A percentile compares a stretch with the other conserved stretches of the same genome.
phyloP scores from a whole-genome alignment of 495 filamentous ascomycete genomes.

The Daldinia bambusicola region DNA sequence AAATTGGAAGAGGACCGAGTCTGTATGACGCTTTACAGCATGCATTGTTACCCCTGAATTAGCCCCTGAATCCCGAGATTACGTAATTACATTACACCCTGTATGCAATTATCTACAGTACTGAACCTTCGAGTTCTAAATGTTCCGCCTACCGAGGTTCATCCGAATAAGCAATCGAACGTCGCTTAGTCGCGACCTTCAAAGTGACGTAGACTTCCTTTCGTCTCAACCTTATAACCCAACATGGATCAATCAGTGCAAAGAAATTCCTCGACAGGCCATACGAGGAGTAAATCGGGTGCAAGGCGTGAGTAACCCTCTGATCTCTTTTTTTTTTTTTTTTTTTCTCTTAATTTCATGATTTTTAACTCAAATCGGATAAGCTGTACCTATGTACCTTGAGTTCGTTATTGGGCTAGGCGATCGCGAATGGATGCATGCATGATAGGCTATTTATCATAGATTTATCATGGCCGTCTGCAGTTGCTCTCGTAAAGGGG shows the following conservation, averaged over 20 bases:
- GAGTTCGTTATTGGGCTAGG: too few relatives aligned
- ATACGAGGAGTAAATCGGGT: conserved; percentile 53
- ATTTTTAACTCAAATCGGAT: background rate
- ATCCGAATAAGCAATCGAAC: background rate
- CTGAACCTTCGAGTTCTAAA: background rate
- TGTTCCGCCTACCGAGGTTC: background rate
- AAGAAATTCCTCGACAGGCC: conserved; percentile 43
- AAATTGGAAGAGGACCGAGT: too few relatives aligned
- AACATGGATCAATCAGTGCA: conserved; percentile 51
- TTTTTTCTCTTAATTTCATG: background rate
- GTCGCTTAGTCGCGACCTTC: conserved; percentile 5
- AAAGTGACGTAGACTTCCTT: conserved; percentile 6
- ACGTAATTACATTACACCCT: background rate
- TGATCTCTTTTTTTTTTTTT: background rate
- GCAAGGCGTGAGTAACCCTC: conserved; percentile 50
- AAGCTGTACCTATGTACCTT: too few relatives aligned
- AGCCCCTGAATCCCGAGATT: background rate
- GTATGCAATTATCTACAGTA: background rate
- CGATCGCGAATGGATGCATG: background rate
- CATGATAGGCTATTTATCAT: background rate
- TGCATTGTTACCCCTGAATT: background rate
- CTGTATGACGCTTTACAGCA: too few relatives aligned
- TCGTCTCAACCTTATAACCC: background rate
- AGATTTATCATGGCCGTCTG: background rate
- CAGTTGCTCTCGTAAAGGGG: conserved; percentile 12